Percentiles rank a stretch among this genome's conserved stretches.
These are phyloP conservation scores for Fusarium penzigii DNA, from an alignment of 2,329 filamentous ascomycete species.

Conservation along the genomic window DNA sequence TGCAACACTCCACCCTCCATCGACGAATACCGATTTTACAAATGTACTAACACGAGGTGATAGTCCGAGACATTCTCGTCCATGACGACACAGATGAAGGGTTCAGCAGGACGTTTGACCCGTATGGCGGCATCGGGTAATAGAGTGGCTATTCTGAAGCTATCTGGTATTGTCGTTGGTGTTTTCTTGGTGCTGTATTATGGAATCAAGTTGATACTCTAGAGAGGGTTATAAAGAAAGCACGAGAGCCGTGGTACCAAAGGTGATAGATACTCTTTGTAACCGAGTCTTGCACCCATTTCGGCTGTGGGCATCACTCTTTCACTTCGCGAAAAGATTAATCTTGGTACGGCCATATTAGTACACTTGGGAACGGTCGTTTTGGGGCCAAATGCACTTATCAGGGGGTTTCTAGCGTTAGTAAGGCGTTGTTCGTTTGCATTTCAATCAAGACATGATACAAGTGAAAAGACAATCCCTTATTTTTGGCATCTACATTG, in stretches of 20 bases:
- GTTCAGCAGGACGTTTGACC: constrained; percentile 77
- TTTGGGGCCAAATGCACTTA: neutral
- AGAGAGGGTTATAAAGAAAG: constrained; percentile 12
- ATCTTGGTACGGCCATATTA: neutral
- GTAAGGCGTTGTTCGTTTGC: constrained; percentile 24
- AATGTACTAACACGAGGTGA: constrained; percentile 8
- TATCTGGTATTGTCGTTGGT: constrained; percentile 79
- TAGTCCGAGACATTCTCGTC: constrained; percentile 89
- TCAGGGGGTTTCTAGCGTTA: constrained; percentile 10
- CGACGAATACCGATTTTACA: neutral
- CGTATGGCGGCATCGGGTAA: constrained; percentile 92
- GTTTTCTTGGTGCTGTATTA: constrained; percentile 77
- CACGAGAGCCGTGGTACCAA: neutral
- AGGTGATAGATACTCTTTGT: neutral
- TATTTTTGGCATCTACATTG: constrained; percentile 33
- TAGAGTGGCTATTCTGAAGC: constrained; percentile 85
- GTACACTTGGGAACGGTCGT: neutral
- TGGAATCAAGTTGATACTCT: constrained; percentile 64
- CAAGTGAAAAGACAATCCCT: constrained; percentile 13
- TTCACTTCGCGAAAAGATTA: neutral
- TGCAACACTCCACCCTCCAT: neutral
- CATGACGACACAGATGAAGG: constrained; percentile 80
- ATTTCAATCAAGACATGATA: constrained; percentile 11
- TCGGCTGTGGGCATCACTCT: no score
- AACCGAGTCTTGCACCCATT: no score